Evolutionary conservation across 306 rosid genomes (phyloP), one percentile per base, ranked within the genome.

Genomic region (Alnus glutinosa): DNA sequence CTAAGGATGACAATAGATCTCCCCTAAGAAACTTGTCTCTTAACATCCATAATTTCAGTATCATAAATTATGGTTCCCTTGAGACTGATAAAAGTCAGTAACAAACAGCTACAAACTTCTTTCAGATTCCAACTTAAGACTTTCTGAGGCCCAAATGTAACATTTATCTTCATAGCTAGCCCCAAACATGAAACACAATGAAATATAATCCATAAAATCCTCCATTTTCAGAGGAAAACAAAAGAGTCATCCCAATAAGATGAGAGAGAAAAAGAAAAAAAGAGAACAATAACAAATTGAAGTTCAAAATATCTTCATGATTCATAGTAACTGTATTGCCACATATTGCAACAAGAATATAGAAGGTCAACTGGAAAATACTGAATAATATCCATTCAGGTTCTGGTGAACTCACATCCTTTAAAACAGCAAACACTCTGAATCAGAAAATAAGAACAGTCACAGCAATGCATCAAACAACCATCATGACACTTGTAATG

Each of bases 141-240:
- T 30, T 59, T 59, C 66, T 28, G 4, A 11, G 34, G 44, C 63
- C 75, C 69, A 63, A 16, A 46, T 23, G n/a, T 39, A 64, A 14
- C 32, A 39, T 30, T 64, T 48, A 39, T 39, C 44, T 39, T 39
- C 44, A 39, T 39, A 39, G 39, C 39, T 37, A 37, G 5, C 44
- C 44, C 44, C 55, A 58, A 73, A 73, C 71, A 75, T 39, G 18
- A 36, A 18, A 68, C 79, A 46, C 70, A 48, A 69, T 28, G 32
- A 84, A 66, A 66, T 57, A 28, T 73, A 75, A 67, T 82, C 36
- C 32, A 55, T 10, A 16, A 44, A 73, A 55, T 80, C 52, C 46
- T 71, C 14, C 58, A 39, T 39, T 57, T 79, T 68, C 14, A 34
- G 14, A 70, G 42, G 10, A 58, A 32, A 57, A 44, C 36, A 57